These are phyloP conservation scores for Paecilomyces niveus DNA, from an alignment of 2,329 filamentous ascomycete species.

Conservation along the genomic window DNA sequence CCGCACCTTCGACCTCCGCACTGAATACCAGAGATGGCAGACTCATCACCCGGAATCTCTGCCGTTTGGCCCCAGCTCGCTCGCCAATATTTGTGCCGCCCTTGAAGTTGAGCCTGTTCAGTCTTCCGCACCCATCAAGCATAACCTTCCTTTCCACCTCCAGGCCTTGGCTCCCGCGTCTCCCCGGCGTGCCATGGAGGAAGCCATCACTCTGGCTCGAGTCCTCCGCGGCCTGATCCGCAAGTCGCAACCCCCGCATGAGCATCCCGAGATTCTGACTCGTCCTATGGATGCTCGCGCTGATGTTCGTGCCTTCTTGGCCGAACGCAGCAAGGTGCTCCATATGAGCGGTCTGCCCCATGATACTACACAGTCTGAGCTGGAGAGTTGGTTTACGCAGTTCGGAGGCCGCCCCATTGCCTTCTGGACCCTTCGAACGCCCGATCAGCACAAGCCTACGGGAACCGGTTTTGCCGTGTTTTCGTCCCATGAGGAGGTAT, in stretches of 20 bases:
- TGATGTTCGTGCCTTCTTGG: slow-evolving; percentile 91
- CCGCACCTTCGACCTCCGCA: slow-evolving; percentile 90
- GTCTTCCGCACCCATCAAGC: slow-evolving; percentile 95
- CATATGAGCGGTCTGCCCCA: slow-evolving; percentile 97
- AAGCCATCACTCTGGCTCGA: slow-evolving; percentile 86
- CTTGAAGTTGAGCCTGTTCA: slow-evolving; percentile 97
- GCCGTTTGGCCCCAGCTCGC: slow-evolving; percentile 88
- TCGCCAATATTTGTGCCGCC: slow-evolving; percentile 96
- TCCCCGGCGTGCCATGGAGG: slow-evolving; percentile 93
- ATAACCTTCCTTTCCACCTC: slow-evolving; percentile 95
- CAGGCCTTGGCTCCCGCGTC: slow-evolving; percentile 94
- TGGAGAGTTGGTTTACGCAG: slow-evolving; percentile 99
- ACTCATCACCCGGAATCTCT: slow-evolving; percentile 96
- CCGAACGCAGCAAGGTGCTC: slow-evolving; percentile 93
- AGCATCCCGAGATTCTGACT: slow-evolving; percentile 90
- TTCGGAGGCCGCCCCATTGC: slow-evolving; percentile 96
- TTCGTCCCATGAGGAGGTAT: slow-evolving; percentile 96
- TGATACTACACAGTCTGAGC: slow-evolving; percentile 95
- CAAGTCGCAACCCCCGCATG: slow-evolving; percentile 89
- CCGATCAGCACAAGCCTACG: slow-evolving; percentile 99
- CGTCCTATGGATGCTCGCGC: slow-evolving; percentile 94
- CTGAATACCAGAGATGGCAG: slow-evolving; percentile 98
- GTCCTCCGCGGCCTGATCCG: slow-evolving; percentile 88
- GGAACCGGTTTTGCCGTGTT: slow-evolving; percentile 97
- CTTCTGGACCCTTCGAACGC: slow-evolving; percentile 96